phyloP scores from a whole-genome alignment of 2,329 filamentous ascomycete species.

The Cytospora piceae region DNA sequence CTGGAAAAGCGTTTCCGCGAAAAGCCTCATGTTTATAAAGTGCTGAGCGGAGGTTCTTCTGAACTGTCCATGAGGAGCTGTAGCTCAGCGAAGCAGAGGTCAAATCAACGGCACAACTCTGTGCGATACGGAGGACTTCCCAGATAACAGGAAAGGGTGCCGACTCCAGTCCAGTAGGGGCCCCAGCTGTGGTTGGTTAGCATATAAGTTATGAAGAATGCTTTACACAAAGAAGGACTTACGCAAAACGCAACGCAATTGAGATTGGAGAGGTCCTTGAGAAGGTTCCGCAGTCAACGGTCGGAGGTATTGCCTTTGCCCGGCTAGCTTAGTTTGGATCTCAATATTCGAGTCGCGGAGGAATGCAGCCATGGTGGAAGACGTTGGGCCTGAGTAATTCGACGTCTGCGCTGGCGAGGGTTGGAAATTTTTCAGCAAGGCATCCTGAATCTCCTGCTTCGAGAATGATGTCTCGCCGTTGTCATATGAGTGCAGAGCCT shows the following conservation, averaged over 20 bases:
- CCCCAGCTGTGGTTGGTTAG: constrained; percentile 38
- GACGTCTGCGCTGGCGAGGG: background rate
- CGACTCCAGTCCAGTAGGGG: constrained; percentile 45
- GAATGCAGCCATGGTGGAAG: constrained; percentile 1
- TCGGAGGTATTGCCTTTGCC: background rate
- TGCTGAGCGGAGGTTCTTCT: constrained; percentile 46
- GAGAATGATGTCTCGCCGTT: background rate
- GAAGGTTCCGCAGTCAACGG: background rate
- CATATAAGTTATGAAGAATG: background rate
- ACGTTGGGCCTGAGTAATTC: background rate
- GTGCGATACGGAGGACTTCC: constrained; percentile 55
- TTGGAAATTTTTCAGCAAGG: background rate
- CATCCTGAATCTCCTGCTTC: background rate
- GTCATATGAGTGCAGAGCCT: constrained; percentile 9
- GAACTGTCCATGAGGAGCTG: constrained; percentile 48
- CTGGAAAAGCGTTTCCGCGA: constrained; percentile 51
- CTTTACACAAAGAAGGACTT: background rate
- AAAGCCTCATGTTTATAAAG: constrained; percentile 48
- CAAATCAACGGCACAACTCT: constrained; percentile 50
- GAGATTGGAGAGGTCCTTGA: background rate
- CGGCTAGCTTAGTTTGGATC: background rate
- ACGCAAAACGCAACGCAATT: background rate
- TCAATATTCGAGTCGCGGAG: background rate
- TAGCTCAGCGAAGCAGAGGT: constrained; percentile 43
- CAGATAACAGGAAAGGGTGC: constrained; percentile 56